Evolutionary conservation across 164 flowering plant species (phyloP).

Genomic region (Annona squamosa): DNA sequence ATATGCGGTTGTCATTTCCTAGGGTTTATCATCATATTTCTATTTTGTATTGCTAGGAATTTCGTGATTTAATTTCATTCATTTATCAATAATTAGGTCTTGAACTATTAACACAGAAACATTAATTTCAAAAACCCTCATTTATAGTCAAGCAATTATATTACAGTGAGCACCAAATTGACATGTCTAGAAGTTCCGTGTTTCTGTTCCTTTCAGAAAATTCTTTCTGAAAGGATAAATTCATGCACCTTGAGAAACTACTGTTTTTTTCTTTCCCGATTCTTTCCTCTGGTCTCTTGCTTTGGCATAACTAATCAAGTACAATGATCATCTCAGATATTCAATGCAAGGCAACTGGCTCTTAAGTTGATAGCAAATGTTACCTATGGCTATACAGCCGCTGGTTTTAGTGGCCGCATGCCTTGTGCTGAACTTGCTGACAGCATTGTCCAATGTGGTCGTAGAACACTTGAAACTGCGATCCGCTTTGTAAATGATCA

Average conservation of each 20-base stretch:
- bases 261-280: not conserved
- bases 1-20: not conserved
- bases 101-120: too few relatives aligned
- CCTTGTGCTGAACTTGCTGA: constrained; percentile 99
- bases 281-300: not conserved
- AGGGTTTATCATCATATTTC: not conserved
- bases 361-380: constrained; percentile 94
- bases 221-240: not conserved
- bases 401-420: constrained; percentile 99
- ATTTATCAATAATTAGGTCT: not conserved
- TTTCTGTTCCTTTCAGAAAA: too few relatives aligned
- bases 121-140: too few relatives aligned
- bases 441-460: constrained; percentile 98
- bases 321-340: constrained; percentile 42
- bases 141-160: too few relatives aligned
- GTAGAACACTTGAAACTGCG: constrained; percentile 85
- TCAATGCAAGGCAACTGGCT: constrained; percentile 95
- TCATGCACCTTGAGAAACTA: not conserved
- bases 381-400: constrained; percentile 97
- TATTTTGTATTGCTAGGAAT: too few relatives aligned
- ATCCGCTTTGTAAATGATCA: constrained; percentile 75
- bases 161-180: too few relatives aligned
- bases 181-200: too few relatives aligned
- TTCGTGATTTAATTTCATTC: not conserved
- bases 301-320: not conserved